Evolutionary conservation across 441 rosid species (phyloP), one percentile per base, ranked within the genome.

Genomic region (Eruca vesicaria): DNA sequence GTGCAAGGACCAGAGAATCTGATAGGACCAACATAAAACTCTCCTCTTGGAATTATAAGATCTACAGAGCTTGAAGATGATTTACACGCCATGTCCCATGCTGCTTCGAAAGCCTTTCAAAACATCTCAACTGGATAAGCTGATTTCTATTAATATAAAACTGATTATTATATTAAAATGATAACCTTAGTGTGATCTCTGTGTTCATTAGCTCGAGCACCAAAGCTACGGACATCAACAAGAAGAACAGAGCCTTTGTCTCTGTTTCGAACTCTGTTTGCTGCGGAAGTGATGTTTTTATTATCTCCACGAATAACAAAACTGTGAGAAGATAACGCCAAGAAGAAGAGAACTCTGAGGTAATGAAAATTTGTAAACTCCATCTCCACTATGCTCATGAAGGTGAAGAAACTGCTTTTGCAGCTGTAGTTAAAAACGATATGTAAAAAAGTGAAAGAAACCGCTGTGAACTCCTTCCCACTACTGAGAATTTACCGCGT

Each of bases 21-120:
- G 12, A 79, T 35, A 58, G 73, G 79, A 38, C 79, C 82, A 75
- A 79, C 65, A 69, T 3, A 59, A 78, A 69, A 79, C 43, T 69
- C 69, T 48, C 82, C 82, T 75, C 57, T 75, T 0, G 82, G 82
- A 53, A 70, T 79, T 43, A 70, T 41, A 52, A 70, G 38, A 59
- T 63, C 11, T 9, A 79, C 82, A 50, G 59, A 69, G 62, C 82
- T 66, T 71, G 79, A 74, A 65, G 79, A 68, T 56, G 72, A 70
- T 20, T 69, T 78, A 41, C 82, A 79, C 31, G 82, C 82, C 10
- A 36, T 70, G 53, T 79, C 75, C 76, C 82, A 74, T 52, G 82
- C 82, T 74, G 82, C 79, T 70, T 6, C 20, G 59, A 79, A 79
- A 18, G 79, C 82, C 82, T 79, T 43, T 57, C 0, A 29, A 62